phyloP scores from a whole-genome alignment of 108 stramenopile genomes.

The Pseudonitzschia delicatissima region DNA sequence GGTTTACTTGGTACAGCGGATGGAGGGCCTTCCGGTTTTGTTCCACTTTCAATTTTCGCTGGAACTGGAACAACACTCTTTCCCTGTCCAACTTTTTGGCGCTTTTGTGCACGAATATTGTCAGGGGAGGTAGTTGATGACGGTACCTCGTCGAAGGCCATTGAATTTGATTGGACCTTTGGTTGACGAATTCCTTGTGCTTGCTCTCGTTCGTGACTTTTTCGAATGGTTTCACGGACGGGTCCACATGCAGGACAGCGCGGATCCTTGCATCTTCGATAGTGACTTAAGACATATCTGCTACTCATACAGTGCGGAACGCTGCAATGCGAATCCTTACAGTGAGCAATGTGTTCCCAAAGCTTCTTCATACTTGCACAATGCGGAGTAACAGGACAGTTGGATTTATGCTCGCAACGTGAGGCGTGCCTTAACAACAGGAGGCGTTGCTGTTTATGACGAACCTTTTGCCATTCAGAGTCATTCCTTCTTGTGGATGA shows the following conservation, averaged over 20 bases:
- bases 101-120: not conserved
- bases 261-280: slow-evolving; percentile 92
- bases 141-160: not conserved
- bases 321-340: slow-evolving; percentile 91
- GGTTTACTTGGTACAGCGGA: not conserved
- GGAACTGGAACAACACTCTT: not conserved
- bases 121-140: slow-evolving; percentile 1
- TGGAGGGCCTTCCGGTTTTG: not conserved
- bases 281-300: slow-evolving; percentile 96
- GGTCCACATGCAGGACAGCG: slow-evolving; percentile 94
- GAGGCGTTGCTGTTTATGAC: slow-evolving; percentile 97
- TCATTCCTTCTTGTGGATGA: slow-evolving; percentile 27
- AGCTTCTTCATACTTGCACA: slow-evolving; percentile 97
- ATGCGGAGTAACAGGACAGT: slow-evolving; percentile 92
- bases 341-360: slow-evolving; percentile 98
- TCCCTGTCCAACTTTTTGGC: not conserved
- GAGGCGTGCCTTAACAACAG: slow-evolving; percentile 96
- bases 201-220: slow-evolving; percentile 48
- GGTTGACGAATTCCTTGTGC: not conserved
- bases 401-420: slow-evolving; percentile 82
- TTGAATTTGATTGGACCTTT: slow-evolving; percentile 6
- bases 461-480: slow-evolving; percentile 78
- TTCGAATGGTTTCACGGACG: slow-evolving; percentile 91
- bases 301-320: slow-evolving; percentile 97
- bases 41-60: too few relatives aligned